A percentile compares a stretch with the other conserved stretches of the same genome.
Conservation (phyloP, 441 rosid genomes). For the Theobroma grandiflorum region DNA sequence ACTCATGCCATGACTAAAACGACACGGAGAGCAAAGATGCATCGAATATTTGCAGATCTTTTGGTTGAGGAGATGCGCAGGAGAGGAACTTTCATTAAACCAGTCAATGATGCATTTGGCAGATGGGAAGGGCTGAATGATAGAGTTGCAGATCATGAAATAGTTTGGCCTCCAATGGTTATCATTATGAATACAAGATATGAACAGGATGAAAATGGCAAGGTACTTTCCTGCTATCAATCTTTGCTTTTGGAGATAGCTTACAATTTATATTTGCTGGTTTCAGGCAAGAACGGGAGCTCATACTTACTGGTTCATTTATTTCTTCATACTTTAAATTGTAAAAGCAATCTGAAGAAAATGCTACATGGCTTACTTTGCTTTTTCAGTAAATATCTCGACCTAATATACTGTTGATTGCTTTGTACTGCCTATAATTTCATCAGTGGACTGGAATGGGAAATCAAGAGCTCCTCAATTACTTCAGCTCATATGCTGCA, state of each 20-base stretch:
- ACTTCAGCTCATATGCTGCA: conserved; percentile 44
- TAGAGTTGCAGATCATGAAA: conserved; percentile 46
- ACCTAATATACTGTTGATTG: neutral
- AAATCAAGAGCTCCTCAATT: conserved; percentile 53
- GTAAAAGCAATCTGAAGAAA: neutral
- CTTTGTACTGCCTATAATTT: conserved; percentile 14
- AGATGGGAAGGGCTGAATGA: conserved; percentile 55
- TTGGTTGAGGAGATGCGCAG: conserved; percentile 50
- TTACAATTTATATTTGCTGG: neutral
- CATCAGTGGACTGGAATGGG: conserved; percentile 64
- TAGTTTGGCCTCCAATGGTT: conserved; percentile 65
- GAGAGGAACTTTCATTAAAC: conserved; percentile 47
- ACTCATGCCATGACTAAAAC: conserved; percentile 53
- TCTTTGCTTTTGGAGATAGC: neutral
- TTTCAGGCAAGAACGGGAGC: neutral
- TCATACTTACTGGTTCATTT: neutral
- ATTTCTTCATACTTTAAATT: neutral
- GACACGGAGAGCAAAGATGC: conserved; percentile 46
- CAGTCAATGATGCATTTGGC: conserved; percentile 47
- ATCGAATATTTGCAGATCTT: conserved; percentile 48
- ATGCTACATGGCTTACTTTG: neutral
- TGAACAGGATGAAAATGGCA: conserved; percentile 52
- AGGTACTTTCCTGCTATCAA: conserved; percentile 36
- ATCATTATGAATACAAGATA: conserved; percentile 54
- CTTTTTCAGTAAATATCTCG: conserved; percentile 11